Evolutionary conservation across 495 filamentous ascomycete species (phyloP).

Genomic region (Aspergillus ostianus): DNA sequence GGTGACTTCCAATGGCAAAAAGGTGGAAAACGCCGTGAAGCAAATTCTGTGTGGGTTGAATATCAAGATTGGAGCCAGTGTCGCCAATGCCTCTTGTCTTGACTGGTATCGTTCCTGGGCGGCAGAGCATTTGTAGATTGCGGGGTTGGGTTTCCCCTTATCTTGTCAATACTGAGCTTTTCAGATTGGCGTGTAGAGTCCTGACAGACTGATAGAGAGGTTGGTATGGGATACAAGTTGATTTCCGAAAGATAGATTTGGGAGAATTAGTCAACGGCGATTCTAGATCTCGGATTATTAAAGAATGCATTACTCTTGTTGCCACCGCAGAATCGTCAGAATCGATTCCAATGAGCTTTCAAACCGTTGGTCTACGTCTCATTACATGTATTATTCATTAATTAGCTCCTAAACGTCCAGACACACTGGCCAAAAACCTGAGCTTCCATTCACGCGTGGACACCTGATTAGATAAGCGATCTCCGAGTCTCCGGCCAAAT

Average conservation of each 20-base stretch:
- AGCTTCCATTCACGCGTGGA: not conserved
- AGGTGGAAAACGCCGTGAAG: constrained; percentile 91
- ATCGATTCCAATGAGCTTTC: too few species aligned
- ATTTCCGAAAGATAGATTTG: too few species aligned
- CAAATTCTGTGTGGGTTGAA: constrained; percentile 87
- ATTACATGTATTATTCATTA: too few species aligned
- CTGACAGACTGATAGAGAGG: too few species aligned
- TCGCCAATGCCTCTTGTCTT: constrained; percentile 79
- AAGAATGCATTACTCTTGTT: not conserved
- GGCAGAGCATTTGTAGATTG: constrained; percentile 31
- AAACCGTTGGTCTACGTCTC: too few species aligned
- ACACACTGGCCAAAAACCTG: not conserved
- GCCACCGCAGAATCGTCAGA: not conserved
- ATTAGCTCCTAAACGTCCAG: not conserved
- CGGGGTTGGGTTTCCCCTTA: not conserved
- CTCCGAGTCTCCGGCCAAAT: constrained; percentile 17
- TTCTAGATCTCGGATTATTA: constrained; percentile 10
- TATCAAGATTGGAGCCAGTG: constrained; percentile 81
- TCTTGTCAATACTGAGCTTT: not conserved
- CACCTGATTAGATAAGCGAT: constrained; percentile 28
- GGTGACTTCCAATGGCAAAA: constrained; percentile 89
- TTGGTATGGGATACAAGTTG: too few species aligned
- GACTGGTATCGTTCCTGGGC: constrained; percentile 83
- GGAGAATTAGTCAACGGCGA: constrained; percentile 1
- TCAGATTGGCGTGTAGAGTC: too few species aligned